These are phyloP conservation scores for Puccinia novopanici DNA, from an alignment of 1,284 basidiomycete genomes.

Conservation along the genomic window DNA sequence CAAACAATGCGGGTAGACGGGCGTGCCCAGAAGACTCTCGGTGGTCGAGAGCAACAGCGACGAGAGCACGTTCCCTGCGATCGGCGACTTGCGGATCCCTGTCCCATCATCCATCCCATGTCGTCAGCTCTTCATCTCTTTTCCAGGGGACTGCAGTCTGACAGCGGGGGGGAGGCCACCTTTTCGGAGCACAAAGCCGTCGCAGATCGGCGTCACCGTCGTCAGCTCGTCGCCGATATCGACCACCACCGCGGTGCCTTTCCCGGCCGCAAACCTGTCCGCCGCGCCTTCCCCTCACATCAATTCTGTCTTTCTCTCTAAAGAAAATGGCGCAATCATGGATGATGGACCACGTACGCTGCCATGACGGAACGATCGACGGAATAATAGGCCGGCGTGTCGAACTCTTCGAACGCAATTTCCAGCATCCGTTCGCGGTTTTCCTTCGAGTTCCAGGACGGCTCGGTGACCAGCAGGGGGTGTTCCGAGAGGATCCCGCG, in stretches of 20 bases:
- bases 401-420: constrained; percentile 94
- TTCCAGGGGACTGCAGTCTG: too few relatives aligned
- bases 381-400: constrained; percentile 93
- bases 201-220: constrained; percentile 91
- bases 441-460: constrained; percentile 88
- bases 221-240: constrained; percentile 86
- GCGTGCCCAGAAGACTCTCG: constrained; percentile 16
- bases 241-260: constrained; percentile 90
- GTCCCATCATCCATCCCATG: not conserved
- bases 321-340: too few relatives aligned
- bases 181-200: constrained; percentile 96
- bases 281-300: too few relatives aligned
- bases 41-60: constrained; percentile 53
- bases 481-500: constrained; percentile 67
- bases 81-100: constrained; percentile 58
- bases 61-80: constrained; percentile 55
- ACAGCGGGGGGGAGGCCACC: constrained; percentile 66
- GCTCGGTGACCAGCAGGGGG: constrained; percentile 89
- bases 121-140: constrained; percentile 23
- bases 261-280: constrained; percentile 94
- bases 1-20: constrained; percentile 36
- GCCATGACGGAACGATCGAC: constrained; percentile 94
- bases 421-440: constrained; percentile 91
- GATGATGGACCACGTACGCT: constrained; percentile 71
- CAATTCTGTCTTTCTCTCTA: too few relatives aligned